Evolutionary conservation across 148 eudicot genomes (phyloP), one percentile per base, ranked within the genome.

Genomic region (Rhododendron henanense): DNA sequence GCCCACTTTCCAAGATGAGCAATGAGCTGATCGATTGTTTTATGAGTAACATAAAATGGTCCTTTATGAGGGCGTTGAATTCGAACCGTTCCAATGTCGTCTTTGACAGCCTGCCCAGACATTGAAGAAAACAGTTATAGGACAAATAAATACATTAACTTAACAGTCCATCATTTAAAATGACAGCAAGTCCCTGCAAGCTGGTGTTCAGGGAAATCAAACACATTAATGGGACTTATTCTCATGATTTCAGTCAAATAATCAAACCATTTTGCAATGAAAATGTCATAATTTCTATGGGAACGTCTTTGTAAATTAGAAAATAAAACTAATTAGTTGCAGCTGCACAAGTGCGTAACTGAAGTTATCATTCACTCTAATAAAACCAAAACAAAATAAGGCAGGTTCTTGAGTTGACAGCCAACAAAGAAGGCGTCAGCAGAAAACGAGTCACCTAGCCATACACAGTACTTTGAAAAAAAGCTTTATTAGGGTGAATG

Each of bases 1-100:
- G 99, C 96, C 98, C 98, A 97, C 81, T 92, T 95, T 79, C 95
- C 98, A 82, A 97, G 96, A 88, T 95, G 94, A 86, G 93, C 92
- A 89, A 94, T 94, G 87, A 97, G 96, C 91, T 97, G 98, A 86
- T 97, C 99, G 81, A 97, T 93, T 85, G 92, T 92, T 87, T 93
- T 93, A n/a, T 91, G 96, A 85, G 96, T 89, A 61, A 94, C 96
- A 91, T 97, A 97, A 94, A 94, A 97, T 41, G 99, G 99, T 87
- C 99, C 99, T 90, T 94, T 93, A 87, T 91, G 92, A 80, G 99
- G 99, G 83, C 94, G 89, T 85, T 97, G 99, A 87, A 97, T 90
- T 47, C 98, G 95, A 79, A 97, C 80, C n/a, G 98, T 90, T 80
- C 99, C 99, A 28, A 93, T 88, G 87, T 95, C 99, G 88, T 97